Evolutionary conservation across 148 eudicot species (phyloP), one percentile per base, ranked within the genome.

Genomic region (Limonium bicolor): DNA sequence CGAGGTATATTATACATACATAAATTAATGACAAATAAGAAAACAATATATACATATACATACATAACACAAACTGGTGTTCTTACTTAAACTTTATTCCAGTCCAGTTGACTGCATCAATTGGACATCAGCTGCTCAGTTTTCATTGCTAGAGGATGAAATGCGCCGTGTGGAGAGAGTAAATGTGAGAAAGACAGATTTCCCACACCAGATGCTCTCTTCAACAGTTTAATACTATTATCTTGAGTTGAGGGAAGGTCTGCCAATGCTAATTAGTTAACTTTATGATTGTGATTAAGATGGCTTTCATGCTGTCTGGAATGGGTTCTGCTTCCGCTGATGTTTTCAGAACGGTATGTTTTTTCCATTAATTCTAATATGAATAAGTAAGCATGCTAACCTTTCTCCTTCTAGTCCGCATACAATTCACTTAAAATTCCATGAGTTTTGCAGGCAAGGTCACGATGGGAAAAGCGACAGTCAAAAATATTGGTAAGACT

Each of bases 41-140:
- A n/a, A n/a, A n/a, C n/a, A n/a, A n/a, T n/a, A n/a, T n/a, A n/a
- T n/a, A n/a, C n/a, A n/a, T n/a, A n/a, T n/a, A n/a, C n/a, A n/a
- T n/a, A n/a, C n/a, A n/a, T n/a, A n/a, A n/a, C n/a, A n/a, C n/a
- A n/a, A n/a, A n/a, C n/a, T n/a, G n/a, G n/a, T n/a, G n/a, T n/a
- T n/a, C n/a, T n/a, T n/a, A n/a, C n/a, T n/a, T n/a, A n/a, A n/a
- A n/a, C n/a, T 44, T 65, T 11, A 20, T 71, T 52, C 53, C 92
- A 88, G 97, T 73, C 97, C 97, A 19, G 97, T 88, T 36, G 97
- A 88, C 58, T 88, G 97, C 69, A 88, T 88, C 46, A 79, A 88
- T 57, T 74, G 94, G 97, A 88, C 97, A 49, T 77, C 97, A 61
- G 97, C 97, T 55, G 74, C 83, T 39, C 95, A 88, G 66, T 39